Evolutionary conservation across 75 land plant species (phyloP).

Genomic region (Larix kaempferi): DNA sequence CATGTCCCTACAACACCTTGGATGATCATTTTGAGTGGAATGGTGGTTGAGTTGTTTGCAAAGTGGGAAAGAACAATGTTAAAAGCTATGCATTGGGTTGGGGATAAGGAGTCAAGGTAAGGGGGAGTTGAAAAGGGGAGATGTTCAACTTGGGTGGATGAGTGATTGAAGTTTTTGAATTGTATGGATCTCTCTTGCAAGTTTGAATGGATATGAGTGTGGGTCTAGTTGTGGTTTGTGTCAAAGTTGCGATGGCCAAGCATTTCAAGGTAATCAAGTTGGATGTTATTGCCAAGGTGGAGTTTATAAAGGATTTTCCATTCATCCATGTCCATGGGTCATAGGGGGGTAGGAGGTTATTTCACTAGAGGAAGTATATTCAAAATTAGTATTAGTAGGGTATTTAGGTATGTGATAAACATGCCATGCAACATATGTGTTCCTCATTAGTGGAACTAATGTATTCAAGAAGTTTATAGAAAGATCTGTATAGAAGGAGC

Average conservation of each 20-base stretch:
- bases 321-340: too few species aligned
- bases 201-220: not conserved
- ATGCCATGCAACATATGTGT: too few species aligned
- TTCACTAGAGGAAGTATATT: too few species aligned
- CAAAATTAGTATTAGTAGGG: too few species aligned
- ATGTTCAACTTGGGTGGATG: not conserved
- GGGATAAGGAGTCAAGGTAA: not conserved
- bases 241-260: not conserved
- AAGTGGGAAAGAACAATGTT: not conserved
- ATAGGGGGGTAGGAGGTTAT: too few species aligned
- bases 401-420: too few species aligned
- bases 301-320: not conserved
- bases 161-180: not conserved
- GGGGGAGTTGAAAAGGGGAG: not conserved
- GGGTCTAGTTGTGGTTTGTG: not conserved
- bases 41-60: too few species aligned
- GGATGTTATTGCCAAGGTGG: not conserved
- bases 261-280: not conserved
- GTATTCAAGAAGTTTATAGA: too few species aligned
- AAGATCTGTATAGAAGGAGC: too few species aligned
- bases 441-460: too few species aligned
- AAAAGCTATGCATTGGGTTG: not conserved
- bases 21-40: not conserved
- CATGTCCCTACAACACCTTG: not conserved
- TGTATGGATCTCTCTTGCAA: not conserved